These are phyloP conservation scores for Botryosphaeria dothidea DNA, from an alignment of 2,329 filamentous ascomycete genomes.

Conservation along the genomic window DNA sequence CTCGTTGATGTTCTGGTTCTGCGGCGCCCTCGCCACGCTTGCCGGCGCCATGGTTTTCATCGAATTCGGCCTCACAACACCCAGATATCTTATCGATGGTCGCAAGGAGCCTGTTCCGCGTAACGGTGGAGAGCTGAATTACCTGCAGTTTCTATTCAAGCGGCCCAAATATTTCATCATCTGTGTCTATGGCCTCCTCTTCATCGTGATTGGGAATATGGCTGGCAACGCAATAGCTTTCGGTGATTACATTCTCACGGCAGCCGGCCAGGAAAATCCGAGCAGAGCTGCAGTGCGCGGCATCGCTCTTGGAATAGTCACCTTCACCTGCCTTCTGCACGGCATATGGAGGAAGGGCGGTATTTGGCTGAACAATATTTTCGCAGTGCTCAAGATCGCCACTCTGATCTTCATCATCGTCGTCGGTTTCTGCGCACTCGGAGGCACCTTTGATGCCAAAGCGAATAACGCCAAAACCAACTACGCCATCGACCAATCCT, in stretches of 20 bases:
- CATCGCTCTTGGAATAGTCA: slow-evolving; percentile 49
- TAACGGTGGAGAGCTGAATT: slow-evolving; percentile 28
- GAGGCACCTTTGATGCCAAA: slow-evolving; percentile 4
- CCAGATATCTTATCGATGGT: slow-evolving; percentile 25
- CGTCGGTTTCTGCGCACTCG: slow-evolving; percentile 33
- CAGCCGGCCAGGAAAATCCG: slow-evolving; percentile 31
- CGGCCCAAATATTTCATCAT: slow-evolving; percentile 37
- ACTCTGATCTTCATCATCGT: slow-evolving; percentile 51
- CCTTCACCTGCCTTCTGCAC: slow-evolving; percentile 51
- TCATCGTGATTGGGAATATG: slow-evolving; percentile 51
- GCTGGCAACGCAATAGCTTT: slow-evolving; percentile 53
- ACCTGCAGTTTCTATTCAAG: slow-evolving; percentile 49
- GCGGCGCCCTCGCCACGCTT: slow-evolving; percentile 22
- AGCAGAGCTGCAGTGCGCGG: slow-evolving; percentile 42
- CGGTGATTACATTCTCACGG: slow-evolving; percentile 40
- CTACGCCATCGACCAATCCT: slow-evolving; percentile 29
- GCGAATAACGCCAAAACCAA: slow-evolving; percentile 28
- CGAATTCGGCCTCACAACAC: slow-evolving; percentile 26
- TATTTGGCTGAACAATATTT: slow-evolving; percentile 53
- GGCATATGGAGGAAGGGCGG: slow-evolving; percentile 51
- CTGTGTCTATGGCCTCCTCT: slow-evolving; percentile 49
- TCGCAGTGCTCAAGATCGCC: slow-evolving; percentile 52
- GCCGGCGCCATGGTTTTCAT: slow-evolving; percentile 25
- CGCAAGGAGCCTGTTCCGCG: slow-evolving; percentile 23
- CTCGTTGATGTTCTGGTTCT: slow-evolving; percentile 25